Percentiles rank a stretch among this genome's conserved stretches.
Conservation (phyloP, 2,329 filamentous ascomycete species). For the Dothideomycetes sp. region DNA sequence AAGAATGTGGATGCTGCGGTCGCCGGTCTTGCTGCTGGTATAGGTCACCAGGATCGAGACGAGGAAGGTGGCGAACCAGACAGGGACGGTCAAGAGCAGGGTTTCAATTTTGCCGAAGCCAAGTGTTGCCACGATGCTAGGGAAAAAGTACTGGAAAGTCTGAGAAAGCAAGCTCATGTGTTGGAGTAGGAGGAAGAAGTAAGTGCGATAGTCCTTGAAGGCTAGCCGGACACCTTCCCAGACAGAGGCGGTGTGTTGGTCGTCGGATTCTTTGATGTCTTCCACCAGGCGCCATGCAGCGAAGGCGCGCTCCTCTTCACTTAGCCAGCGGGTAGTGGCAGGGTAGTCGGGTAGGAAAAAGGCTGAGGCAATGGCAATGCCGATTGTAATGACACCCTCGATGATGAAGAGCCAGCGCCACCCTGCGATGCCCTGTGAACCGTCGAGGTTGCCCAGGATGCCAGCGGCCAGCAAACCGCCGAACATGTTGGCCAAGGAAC, state of each 20-base stretch:
- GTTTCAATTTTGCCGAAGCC: slow-evolving; percentile 45
- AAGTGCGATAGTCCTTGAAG: slow-evolving; percentile 40
- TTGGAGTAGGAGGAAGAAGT: slow-evolving; percentile 44
- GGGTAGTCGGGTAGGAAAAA: slow-evolving; percentile 41
- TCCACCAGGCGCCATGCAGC: slow-evolving; percentile 41
- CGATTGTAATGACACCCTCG: slow-evolving; percentile 18
- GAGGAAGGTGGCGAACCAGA: slow-evolving; percentile 46
- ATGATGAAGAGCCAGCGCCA: slow-evolving; percentile 22
- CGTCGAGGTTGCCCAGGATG: slow-evolving; percentile 2
- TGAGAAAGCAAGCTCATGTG: slow-evolving; percentile 42
- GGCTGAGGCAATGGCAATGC: slow-evolving; percentile 13
- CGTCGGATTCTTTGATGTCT: slow-evolving; percentile 36
- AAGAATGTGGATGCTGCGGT: slow-evolving; percentile 48
- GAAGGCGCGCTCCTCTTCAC: slow-evolving; percentile 40
- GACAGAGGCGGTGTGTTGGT: slow-evolving; percentile 25
- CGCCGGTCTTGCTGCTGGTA: slow-evolving; percentile 42
- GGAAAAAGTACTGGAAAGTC: slow-evolving; percentile 56
- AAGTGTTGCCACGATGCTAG: slow-evolving; percentile 50
- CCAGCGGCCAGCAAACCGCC: slow-evolving; percentile 2
- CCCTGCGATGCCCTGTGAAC: not conserved
- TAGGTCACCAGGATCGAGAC: slow-evolving; percentile 44
- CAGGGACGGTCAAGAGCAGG: slow-evolving; percentile 44
- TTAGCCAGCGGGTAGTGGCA: slow-evolving; percentile 41
- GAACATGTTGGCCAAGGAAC: slow-evolving; percentile 1
- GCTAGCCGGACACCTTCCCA: slow-evolving; percentile 38